phyloP scores from a whole-genome alignment of 2,329 filamentous ascomycete species.

The Lizonia empirigonia region DNA sequence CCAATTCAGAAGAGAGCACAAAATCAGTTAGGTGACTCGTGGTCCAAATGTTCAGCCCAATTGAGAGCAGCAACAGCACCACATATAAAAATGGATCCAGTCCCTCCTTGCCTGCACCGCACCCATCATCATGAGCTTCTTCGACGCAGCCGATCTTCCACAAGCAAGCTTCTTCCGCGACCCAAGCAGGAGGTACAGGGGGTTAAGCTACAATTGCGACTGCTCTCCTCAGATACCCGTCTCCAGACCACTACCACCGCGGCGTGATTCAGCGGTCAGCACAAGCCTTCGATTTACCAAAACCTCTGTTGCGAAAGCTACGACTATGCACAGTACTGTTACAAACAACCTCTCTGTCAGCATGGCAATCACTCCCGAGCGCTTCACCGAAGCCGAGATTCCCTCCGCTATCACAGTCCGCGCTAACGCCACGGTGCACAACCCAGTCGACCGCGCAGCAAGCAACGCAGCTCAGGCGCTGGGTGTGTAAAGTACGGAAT shows the following conservation, averaged over 20 bases:
- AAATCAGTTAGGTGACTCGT: not conserved
- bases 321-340: no score
- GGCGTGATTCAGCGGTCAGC: slow-evolving; percentile 1
- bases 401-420: not conserved
- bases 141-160: slow-evolving; percentile 5
- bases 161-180: slow-evolving; percentile 1
- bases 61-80: not conserved
- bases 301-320: no score
- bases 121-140: slow-evolving; percentile 1
- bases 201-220: slow-evolving; percentile 10
- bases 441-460: not conserved
- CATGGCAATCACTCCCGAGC: not conserved
- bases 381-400: not conserved
- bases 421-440: not conserved
- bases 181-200: not conserved
- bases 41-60: not conserved
- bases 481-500: not conserved
- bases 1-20: not conserved
- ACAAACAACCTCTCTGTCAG: not conserved
- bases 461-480: not conserved
- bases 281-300: not conserved
- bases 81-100: not conserved
- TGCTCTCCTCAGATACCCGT: not conserved
- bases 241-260: not conserved
- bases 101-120: not conserved